Percentiles rank a stretch among this genome's conserved stretches.
Conservation (phyloP, 306 rosid species). For the Rubus idaeus region DNA sequence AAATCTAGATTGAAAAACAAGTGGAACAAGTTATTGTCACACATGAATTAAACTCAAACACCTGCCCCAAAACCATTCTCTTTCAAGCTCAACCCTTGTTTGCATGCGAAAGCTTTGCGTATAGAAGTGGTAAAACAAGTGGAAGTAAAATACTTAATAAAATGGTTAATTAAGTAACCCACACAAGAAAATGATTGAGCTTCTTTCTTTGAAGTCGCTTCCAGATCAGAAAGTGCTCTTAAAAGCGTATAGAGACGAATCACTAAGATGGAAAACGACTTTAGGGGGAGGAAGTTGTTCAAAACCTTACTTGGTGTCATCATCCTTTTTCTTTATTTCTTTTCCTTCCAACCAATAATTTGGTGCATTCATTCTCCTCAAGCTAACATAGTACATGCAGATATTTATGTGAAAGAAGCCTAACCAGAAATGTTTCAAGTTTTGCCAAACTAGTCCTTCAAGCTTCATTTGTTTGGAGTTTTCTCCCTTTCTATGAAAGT, state of each 20-base stretch:
- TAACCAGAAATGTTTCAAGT: neutral
- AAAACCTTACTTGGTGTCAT: neutral
- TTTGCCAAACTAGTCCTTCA: too few species aligned
- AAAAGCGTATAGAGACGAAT: neutral
- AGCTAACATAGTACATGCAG: neutral
- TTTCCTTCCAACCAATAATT: neutral
- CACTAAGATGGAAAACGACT: neutral
- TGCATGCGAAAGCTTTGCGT: neutral
- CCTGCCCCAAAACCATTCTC: neutral
- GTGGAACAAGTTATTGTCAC: conserved; percentile 6
- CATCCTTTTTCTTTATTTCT: neutral
- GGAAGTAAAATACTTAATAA: neutral
- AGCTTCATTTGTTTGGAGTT: too few species aligned
- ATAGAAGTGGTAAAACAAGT: neutral
- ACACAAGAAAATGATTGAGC: conserved; percentile 2
- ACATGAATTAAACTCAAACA: conserved; percentile 4
- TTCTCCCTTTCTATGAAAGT: too few species aligned
- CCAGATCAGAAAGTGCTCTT: neutral
- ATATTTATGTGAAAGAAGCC: neutral
- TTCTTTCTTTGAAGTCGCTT: conserved; percentile 14
- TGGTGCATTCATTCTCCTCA: neutral
- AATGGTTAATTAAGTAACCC: neutral
- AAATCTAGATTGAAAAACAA: neutral
- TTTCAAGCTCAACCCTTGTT: neutral
- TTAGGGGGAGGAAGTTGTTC: neutral